A percentile compares a stretch with the other conserved stretches of the same genome.
Evolutionary conservation across 2,329 filamentous ascomycete species (phyloP).

Genomic region (Aspergillus vadensis): DNA sequence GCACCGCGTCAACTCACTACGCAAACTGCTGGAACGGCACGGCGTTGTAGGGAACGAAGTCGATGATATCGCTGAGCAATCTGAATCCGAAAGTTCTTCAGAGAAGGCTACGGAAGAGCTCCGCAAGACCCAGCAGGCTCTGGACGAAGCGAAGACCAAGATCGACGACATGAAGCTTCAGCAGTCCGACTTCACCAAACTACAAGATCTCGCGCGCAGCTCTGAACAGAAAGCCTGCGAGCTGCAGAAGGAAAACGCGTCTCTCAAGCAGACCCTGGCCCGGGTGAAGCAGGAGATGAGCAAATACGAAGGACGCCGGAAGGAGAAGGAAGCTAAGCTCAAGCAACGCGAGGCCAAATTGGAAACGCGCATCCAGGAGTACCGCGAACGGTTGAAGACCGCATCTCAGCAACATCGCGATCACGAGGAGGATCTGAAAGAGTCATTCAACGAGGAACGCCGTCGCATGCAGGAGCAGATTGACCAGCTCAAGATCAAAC

Average conservation of each 20-base stretch:
- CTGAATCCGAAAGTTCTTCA: conserved; percentile 21
- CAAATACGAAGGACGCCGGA: conserved; percentile 45
- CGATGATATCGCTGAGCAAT: conserved; percentile 23
- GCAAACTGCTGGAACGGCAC: conserved; percentile 42
- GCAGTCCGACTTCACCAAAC: conserved; percentile 35
- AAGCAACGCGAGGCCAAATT: conserved; percentile 44
- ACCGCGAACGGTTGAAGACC: conserved; percentile 41
- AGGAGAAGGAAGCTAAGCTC: conserved; percentile 45
- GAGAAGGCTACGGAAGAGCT: conserved; percentile 30
- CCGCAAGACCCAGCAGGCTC: conserved; percentile 35
- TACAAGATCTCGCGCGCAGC: conserved; percentile 39
- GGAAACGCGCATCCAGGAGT: conserved; percentile 44
- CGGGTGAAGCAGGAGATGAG: conserved; percentile 47
- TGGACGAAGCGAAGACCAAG: conserved; percentile 38
- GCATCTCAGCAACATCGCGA: conserved; percentile 39
- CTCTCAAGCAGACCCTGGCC: conserved; percentile 44
- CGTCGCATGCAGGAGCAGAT: conserved; percentile 43
- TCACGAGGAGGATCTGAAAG: conserved; percentile 38
- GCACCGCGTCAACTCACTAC: conserved; percentile 42
- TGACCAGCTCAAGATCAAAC: conserved; percentile 36
- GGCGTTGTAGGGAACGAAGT: conserved; percentile 38
- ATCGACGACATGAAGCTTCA: conserved; percentile 38
- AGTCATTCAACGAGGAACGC: conserved; percentile 40
- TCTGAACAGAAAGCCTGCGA: conserved; percentile 46
- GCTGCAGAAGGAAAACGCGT: conserved; percentile 44